Base-by-base conservation (phyloP, 2,329 filamentous ascomycete genomes). In the Cyphellophora attinorum region DNA sequence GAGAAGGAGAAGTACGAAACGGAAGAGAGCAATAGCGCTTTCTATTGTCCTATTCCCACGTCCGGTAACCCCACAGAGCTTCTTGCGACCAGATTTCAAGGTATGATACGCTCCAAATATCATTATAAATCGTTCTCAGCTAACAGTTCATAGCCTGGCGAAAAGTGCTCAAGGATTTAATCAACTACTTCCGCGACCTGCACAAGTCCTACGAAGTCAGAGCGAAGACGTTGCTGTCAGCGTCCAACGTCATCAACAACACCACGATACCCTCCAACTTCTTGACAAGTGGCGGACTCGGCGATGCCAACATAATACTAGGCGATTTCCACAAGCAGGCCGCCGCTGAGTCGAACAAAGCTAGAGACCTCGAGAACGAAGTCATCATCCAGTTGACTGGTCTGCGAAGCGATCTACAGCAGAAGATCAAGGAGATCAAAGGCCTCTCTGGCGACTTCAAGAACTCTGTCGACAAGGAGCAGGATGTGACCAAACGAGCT, bases 401-500 rank as follows among this genome's bases (percentile, higher is more conserved):
- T 1, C 65, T 98, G 35, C 70, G 91, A 38, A 88, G 79, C 51
- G 91, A 98, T 57, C 67, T 98, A 12, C 81, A 82, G 42, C 85
- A 93, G 57, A 98, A 98, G 65, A 93, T 93, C 59, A 98, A 96
- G 60, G 91, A 98, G 61, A 98, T 98, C 64, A 94, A 93, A 63
- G 81, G 78, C 47, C 67, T 98, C 11, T 83, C 85, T 5, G 83
- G 86, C 11, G 91, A 98, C 58, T 98, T 98, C 63, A 94, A 94
- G 62, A 98, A 94, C 55, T 83, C 81, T 0, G 86, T 98, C 6
- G 85, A 94, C 16, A 94, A 89, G 62, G 91, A 96, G 59, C 89
- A 93, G 66, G 88, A 95, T 13, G 66, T 59, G 12, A 95, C 91
- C 0, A 73, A 79, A 41, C 85, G 77, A 55, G 80, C 81, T 11